Conservation (phyloP, 2,329 filamentous ascomycete genomes). For the Monosporascus sp. region DNA sequence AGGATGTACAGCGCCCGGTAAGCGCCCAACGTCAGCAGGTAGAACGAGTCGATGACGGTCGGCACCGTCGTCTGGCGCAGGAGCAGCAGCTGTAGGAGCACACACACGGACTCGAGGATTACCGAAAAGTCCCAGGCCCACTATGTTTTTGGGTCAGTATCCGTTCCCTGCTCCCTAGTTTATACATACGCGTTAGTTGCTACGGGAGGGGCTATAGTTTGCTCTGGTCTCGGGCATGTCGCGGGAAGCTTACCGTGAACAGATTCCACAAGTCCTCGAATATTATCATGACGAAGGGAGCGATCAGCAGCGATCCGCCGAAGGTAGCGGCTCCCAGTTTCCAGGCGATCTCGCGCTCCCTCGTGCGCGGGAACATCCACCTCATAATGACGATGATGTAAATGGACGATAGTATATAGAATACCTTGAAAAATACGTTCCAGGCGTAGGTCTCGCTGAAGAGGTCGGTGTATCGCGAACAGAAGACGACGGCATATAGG, state of each 20-base stretch:
- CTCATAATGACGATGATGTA: slow-evolving; percentile 90
- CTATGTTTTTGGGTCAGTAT: slow-evolving; percentile 35
- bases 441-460: slow-evolving; percentile 55
- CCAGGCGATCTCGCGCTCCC: slow-evolving; percentile 90
- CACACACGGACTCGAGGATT: slow-evolving; percentile 84
- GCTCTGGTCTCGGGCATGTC: background rate
- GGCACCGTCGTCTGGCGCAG: slow-evolving; percentile 92
- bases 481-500: slow-evolving; percentile 82
- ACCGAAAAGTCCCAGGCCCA: slow-evolving; percentile 84
- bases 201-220: background rate
- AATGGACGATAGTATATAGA: slow-evolving; percentile 78
- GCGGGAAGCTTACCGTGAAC: slow-evolving; percentile 37
- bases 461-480: slow-evolving; percentile 80
- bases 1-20: slow-evolving; percentile 87
- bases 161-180: background rate
- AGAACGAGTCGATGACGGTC: slow-evolving; percentile 95
- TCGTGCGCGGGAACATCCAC: slow-evolving; percentile 76
- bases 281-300: slow-evolving; percentile 68
- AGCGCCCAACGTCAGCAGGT: slow-evolving; percentile 78
- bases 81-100: slow-evolving; percentile 85
- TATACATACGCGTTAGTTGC: slow-evolving; percentile 10
- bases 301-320: slow-evolving; percentile 57
- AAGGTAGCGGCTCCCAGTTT: slow-evolving; percentile 73
- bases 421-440: slow-evolving; percentile 82
- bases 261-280: slow-evolving; percentile 53